Base-by-base conservation (phyloP, 1,284 basidiomycete genomes). In the Cystobasidium pallidum region DNA sequence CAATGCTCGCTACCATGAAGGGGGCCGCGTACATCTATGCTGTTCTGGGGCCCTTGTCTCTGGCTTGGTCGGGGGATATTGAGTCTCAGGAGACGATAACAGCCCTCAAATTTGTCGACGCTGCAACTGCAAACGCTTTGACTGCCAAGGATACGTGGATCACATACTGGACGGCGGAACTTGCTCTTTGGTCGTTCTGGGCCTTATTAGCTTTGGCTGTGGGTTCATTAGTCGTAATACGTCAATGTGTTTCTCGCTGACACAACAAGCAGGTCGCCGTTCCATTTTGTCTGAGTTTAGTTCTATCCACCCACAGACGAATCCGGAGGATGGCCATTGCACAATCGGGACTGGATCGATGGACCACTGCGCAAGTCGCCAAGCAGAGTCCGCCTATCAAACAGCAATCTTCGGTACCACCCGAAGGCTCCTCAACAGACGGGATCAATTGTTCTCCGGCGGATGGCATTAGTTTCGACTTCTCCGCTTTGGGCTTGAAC, bases 291-390 rank as follows among this genome's bases (percentile, higher is more conserved):
- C 24, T 71, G 32, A n/a, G 13, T 10, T 30, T 71, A 26, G 68
- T 71, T 3, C 21, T 71, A 10, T 63, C 59, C 2, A 54, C 52
- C 15, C 59, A 71, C 26, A 30, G 43, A n/a, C 24, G 68, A n/a
- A 71, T 71, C 28, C 7, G 59, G 15, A 7, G 49, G n/a, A 71
- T 71, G 59, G 68, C 61, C 26, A 45, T 59, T 17, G 19, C 49
- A 13, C 68, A 71, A n/a, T 28, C 62, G 10, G 30, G 36, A 15
- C 39, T 61, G 36, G 39, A n/a, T 8, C 36, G 36, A 24, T 51
- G 64, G 49, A 32, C 64, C 39, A 52, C 32, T 8, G 30, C 49
- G 10, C 41, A 30, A 10, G 17, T 19, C 36, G 7, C 32, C 13
- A 43, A 45, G 39, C 39, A 32, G 19, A 47, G 51, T 17, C 41